Conservation (phyloP, 148 eudicot genomes). For the Rheum nobile region DNA sequence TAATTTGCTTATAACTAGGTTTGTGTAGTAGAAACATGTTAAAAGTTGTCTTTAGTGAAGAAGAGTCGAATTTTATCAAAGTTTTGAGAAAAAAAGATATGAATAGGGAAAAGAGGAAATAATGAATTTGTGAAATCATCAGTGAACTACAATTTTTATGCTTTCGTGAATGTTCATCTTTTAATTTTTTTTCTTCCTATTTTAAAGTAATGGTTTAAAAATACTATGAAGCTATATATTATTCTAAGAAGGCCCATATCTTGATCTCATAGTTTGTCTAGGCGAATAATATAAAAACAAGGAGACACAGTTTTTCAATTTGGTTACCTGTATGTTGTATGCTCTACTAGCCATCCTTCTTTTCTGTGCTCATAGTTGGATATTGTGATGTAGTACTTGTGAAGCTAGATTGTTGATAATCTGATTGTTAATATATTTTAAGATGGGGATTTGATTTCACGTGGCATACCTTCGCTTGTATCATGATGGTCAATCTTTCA, state of each 20-base stretch:
- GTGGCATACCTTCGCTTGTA: slow-evolving; percentile 1
- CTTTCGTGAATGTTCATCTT: neutral
- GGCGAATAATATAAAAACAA: neutral
- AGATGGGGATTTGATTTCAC: neutral
- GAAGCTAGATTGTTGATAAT: neutral
- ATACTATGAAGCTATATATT: neutral
- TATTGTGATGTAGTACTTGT: neutral
- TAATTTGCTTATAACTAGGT: neutral
- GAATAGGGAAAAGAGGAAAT: neutral
- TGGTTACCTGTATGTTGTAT: neutral
- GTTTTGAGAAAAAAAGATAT: neutral
- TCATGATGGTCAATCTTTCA: slow-evolving; percentile 8
- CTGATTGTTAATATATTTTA: neutral
- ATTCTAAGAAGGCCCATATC: neutral
- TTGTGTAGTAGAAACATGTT: neutral
- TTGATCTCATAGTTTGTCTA: neutral
- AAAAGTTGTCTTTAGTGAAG: neutral
- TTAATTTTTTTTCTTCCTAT: neutral
- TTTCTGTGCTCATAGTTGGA: neutral
- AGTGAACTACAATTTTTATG: neutral
- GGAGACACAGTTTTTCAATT: neutral
- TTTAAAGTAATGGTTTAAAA: neutral
- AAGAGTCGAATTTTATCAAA: neutral
- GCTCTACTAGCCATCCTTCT: neutral
- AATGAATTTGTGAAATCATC: neutral